Percentiles rank a stretch among this genome's conserved stretches.
Conservation (phyloP, 1,284 basidiomycete species). For the Pterula multifida region DNA sequence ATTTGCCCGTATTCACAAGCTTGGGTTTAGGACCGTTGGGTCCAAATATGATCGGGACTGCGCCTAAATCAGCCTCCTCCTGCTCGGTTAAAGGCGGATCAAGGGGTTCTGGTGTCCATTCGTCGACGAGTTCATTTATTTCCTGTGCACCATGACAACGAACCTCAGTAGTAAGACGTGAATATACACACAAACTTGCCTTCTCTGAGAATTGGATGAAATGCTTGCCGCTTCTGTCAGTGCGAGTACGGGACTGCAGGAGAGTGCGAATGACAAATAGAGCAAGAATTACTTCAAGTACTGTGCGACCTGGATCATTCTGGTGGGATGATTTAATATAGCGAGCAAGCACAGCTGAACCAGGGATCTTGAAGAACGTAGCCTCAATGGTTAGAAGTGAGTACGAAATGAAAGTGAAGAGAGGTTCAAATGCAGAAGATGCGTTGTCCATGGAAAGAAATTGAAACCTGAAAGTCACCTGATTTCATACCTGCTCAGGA, state of each 20-base stretch:
- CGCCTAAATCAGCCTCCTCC: constrained; percentile 61
- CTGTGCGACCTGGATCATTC: constrained; percentile 84
- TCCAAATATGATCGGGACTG: constrained; percentile 74
- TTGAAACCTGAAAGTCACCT: neutral
- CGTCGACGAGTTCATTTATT: constrained; percentile 92
- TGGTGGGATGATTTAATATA: constrained; percentile 87
- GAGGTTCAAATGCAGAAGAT: constrained; percentile 33
- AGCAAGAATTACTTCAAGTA: constrained; percentile 85
- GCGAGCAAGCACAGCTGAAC: constrained; percentile 81
- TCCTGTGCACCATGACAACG: constrained; percentile 42
- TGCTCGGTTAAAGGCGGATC: constrained; percentile 46
- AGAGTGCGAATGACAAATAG: constrained; percentile 86
- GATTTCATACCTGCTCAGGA: neutral
- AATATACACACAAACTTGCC: constrained; percentile 31
- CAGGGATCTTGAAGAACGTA: constrained; percentile 68
- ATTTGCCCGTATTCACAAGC: constrained; percentile 63
- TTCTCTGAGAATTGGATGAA: constrained; percentile 89
- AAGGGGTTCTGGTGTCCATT: constrained; percentile 89
- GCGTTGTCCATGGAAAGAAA: constrained; percentile 8
- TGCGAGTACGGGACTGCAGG: constrained; percentile 80
- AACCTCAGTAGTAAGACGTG: neutral
- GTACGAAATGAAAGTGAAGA: constrained; percentile 47
- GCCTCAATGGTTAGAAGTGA: constrained; percentile 42
- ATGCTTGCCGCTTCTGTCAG: constrained; percentile 77
- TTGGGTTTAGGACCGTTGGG: constrained; percentile 78